Base-by-base conservation (phyloP, 1,139 yeast genomes). In the Pichia sp. region DNA sequence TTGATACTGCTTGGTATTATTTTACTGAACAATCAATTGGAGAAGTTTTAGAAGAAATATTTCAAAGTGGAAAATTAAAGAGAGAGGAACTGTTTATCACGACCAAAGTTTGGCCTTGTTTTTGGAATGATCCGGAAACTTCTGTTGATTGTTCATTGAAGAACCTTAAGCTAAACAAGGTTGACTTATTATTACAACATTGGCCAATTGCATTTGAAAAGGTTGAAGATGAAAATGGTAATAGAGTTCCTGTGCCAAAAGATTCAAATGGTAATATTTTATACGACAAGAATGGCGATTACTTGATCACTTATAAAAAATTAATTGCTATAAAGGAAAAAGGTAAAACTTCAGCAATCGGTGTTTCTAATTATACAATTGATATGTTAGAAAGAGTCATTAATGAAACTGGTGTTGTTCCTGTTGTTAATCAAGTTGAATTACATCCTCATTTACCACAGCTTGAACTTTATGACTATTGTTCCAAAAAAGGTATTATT, bases 1-100 rank as follows among this genome's bases (percentile, higher is more conserved):
- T 87, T 57, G 95, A 87, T 66, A 78, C 88, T 52, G 95, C 95
- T 45, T 81, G 81, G 53, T 76, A 77, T 51, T 86, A 85, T 69
- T 73, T 72, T 25, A 85, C 84, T 62, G 93, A 86, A 65, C 79
- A 69, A 42, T 77, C 74, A 51, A 86, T 87, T 51, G 96, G 96
- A 44, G 73, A 68, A 56, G 83, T 80, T 45, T 77, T 85, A 65
- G 77, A 71, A 56, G 84, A 83, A 52, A 77, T 87, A 31, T 81
- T 83, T 46, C 73, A 85, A 47, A 81, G 84, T 49, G 77, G 60
- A 2, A 46, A 50, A 41, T 49, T 61, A 13, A 55, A 56, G 31
- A 52, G 96, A 65, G 80, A 78, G 50, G 87, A 88, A 48, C 61
- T 89, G 53, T 89, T 84, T 60, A 71, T 89, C 59, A 88, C 96